These are phyloP conservation scores for Eutypella sp. DNA, from an alignment of 2,329 filamentous ascomycete species.

Conservation along the genomic window DNA sequence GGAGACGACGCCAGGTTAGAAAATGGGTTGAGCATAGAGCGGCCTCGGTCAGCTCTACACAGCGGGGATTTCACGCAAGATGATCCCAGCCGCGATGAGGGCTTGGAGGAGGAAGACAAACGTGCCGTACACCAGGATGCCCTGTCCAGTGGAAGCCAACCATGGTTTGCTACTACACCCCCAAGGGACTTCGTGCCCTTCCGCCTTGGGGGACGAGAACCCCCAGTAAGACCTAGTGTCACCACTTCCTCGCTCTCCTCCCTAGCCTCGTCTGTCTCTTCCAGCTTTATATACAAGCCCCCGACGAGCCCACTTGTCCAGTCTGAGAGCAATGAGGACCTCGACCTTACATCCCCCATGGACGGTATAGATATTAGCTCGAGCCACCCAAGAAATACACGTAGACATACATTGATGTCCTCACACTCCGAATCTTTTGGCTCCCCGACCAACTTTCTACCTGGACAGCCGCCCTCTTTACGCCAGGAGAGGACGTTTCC, in stretches of 20 bases:
- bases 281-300: constrained; percentile 77
- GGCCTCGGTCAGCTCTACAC: constrained; percentile 73
- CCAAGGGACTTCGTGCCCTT: constrained; percentile 47
- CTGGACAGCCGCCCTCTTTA: constrained; percentile 33
- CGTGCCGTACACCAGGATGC: constrained; percentile 12
- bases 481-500: constrained; percentile 58
- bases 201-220: constrained; percentile 32
- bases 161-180: constrained; percentile 54
- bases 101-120: constrained; percentile 16
- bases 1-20: constrained; percentile 39
- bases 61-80: constrained; percentile 60
- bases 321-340: constrained; percentile 77
- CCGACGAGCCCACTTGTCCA: constrained; percentile 92
- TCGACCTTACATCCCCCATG: constrained; percentile 55
- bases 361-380: constrained; percentile 45
- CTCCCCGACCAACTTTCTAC: constrained; percentile 30
- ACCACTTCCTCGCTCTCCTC: constrained; percentile 51
- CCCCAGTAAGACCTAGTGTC: constrained; percentile 28
- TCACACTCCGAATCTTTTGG: constrained; percentile 44
- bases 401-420: constrained; percentile 70
- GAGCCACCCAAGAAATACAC: constrained; percentile 33
- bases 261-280: constrained; percentile 67
- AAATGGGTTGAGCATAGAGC: constrained; percentile 64
- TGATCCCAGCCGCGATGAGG: constrained; percentile 21
- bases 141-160: constrained; percentile 8